phyloP scores from a whole-genome alignment of 2,329 filamentous ascomycete genomes.

The Teratosphaeriaceae sp. region DNA sequence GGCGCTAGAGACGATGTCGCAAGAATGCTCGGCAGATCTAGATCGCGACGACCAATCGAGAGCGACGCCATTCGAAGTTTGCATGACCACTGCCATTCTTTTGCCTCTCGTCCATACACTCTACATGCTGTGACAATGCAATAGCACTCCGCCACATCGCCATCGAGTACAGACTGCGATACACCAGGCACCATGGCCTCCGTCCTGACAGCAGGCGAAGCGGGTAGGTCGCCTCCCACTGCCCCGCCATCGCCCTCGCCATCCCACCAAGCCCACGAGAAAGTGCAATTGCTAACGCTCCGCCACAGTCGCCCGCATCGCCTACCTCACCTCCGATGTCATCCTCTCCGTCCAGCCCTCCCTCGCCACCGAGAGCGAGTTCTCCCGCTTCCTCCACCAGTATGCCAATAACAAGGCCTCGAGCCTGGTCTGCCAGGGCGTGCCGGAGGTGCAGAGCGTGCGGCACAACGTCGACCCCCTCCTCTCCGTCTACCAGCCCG shows the following conservation, averaged over 20 bases:
- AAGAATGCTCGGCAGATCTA: too few relatives aligned
- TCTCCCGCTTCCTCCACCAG: slow-evolving; percentile 71
- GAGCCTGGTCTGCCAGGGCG: slow-evolving; percentile 62
- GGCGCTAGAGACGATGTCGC: too few relatives aligned
- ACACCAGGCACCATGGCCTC: slow-evolving; percentile 22
- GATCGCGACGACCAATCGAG: too few relatives aligned
- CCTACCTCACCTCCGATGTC: slow-evolving; percentile 90
- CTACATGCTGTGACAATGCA: background rate
- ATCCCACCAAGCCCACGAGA: slow-evolving; percentile 1
- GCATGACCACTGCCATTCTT: too few relatives aligned
- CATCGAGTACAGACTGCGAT: background rate
- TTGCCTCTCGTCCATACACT: background rate
- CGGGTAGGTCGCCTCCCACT: slow-evolving; percentile 21
- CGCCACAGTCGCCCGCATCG: slow-evolving; percentile 78
- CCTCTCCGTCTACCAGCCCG: slow-evolving; percentile 80
- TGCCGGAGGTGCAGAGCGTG: slow-evolving; percentile 74
- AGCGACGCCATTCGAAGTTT: too few relatives aligned
- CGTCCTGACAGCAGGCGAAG: slow-evolving; percentile 28
- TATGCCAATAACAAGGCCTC: slow-evolving; percentile 62
- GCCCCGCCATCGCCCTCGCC: slow-evolving; percentile 5
- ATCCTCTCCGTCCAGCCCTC: slow-evolving; percentile 91
- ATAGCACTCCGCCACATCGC: background rate
- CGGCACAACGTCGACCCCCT: slow-evolving; percentile 90
- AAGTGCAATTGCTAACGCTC: slow-evolving; percentile 20
- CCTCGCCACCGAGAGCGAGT: slow-evolving; percentile 72